Evolutionary conservation across 768 basidiomycete species (phyloP).

Genomic region (Mycena metata): DNA sequence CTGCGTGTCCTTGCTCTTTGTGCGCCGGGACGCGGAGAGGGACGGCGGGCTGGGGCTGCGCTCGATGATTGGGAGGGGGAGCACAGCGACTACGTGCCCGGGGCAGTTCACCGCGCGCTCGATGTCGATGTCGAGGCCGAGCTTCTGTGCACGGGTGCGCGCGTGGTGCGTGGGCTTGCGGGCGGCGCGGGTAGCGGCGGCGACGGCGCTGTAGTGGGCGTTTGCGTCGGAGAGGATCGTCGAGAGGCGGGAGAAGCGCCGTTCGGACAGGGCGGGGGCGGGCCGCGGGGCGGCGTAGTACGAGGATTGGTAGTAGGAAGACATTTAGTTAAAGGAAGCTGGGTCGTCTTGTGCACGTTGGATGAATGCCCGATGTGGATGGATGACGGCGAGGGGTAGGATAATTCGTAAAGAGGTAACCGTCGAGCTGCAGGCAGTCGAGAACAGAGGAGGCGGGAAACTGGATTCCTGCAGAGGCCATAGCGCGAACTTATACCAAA

Average conservation of each 20-base stretch:
- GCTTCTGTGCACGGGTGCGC: conserved; percentile 57
- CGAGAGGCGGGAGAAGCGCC: conserved; percentile 53
- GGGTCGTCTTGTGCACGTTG: conserved; percentile 26
- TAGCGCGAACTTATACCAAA: conserved; percentile 32
- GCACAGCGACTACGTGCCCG: conserved; percentile 52
- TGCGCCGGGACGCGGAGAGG: conserved; percentile 4
- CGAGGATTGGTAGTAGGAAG: conserved; percentile 17
- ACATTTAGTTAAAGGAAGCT: conserved; percentile 20
- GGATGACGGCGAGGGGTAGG: conserved; percentile 10
- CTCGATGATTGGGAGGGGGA: conserved; percentile 56
- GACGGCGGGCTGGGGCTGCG: conserved; percentile 40
- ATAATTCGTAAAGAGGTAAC: background rate
- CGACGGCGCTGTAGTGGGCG: conserved; percentile 54
- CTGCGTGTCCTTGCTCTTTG: conserved; percentile 4
- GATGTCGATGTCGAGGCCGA: conserved; percentile 62
- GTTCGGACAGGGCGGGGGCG: conserved; percentile 44
- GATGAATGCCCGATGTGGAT: conserved; percentile 22
- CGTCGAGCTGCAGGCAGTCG: no score
- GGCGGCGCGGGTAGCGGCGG: conserved; percentile 52
- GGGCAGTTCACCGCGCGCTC: conserved; percentile 57
- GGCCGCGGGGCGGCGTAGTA: conserved; percentile 15
- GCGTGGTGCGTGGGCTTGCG: conserved; percentile 60
- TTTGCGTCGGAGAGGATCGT: conserved; percentile 60
- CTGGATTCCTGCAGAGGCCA: background rate
- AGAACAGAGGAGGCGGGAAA: background rate